Evolutionary conservation across 2,329 filamentous ascomycete genomes (phyloP).

Genomic region (Emergomyces africanus): DNA sequence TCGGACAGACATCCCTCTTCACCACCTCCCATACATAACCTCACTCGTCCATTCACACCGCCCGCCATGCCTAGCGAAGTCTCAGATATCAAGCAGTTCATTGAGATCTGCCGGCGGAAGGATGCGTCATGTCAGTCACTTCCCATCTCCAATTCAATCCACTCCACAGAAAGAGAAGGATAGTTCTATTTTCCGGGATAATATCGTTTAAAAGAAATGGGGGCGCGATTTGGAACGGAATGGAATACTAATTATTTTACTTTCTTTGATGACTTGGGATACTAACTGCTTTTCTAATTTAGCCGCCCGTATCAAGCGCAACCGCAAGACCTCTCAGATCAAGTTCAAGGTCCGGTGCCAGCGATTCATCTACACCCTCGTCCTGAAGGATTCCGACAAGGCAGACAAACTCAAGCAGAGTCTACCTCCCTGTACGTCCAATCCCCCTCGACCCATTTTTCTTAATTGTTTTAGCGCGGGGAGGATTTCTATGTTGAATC

Average conservation of each 20-base stretch:
- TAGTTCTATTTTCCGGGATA: neutral
- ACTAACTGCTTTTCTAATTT: constrained; percentile 6
- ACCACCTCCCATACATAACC: neutral
- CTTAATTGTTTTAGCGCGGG: neutral
- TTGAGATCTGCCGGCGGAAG: constrained; percentile 99
- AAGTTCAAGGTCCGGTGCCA: constrained; percentile 99
- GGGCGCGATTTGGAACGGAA: neutral
- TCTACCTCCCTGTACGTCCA: constrained; percentile 79
- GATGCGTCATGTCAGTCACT: constrained; percentile 87
- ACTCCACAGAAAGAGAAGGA: neutral
- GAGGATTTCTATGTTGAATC: neutral
- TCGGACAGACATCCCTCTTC: neutral
- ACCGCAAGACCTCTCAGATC: constrained; percentile 77
- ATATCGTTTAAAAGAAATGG: neutral
- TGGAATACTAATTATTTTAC: neutral
- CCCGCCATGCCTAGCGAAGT: constrained; percentile 96
- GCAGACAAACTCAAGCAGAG: constrained; percentile 99
- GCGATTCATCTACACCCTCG: constrained; percentile 91
- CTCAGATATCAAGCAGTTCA: constrained; percentile 99
- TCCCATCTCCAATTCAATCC: constrained; percentile 5
- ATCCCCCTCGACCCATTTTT: neutral
- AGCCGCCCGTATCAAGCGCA: constrained; percentile 95
- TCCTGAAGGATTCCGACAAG: constrained; percentile 98
- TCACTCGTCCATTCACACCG: constrained; percentile 20
- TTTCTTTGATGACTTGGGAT: neutral